phyloP scores from a whole-genome alignment of 2,329 filamentous ascomycete species.

The Colletotrichum tropicicola region DNA sequence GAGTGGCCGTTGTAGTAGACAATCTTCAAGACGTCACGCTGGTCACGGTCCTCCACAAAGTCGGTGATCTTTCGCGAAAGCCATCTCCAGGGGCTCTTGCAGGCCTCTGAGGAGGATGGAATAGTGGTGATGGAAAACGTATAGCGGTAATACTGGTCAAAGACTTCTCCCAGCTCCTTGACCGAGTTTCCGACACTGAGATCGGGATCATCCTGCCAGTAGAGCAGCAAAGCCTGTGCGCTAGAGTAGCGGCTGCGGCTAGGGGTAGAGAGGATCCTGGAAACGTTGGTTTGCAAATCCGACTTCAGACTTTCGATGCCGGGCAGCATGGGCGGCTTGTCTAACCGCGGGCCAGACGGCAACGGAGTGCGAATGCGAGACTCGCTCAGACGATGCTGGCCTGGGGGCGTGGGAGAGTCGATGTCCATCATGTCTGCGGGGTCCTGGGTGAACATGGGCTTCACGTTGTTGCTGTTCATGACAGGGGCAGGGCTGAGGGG shows the following conservation, averaged over 20 bases:
- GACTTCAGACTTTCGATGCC: constrained; percentile 60
- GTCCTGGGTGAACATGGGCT: constrained; percentile 53
- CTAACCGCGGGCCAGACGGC: constrained; percentile 63
- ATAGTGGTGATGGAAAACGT: constrained; percentile 58
- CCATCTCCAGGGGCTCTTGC: constrained; percentile 62
- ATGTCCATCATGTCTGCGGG: constrained; percentile 68
- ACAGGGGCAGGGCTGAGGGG: constrained; percentile 56
- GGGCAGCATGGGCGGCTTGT: constrained; percentile 58
- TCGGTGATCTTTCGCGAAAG: constrained; percentile 59
- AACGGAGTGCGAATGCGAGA: constrained; percentile 64
- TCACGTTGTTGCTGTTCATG: constrained; percentile 43
- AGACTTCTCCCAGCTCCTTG: constrained; percentile 57
- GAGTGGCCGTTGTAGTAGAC: constrained; percentile 67
- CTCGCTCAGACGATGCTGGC: constrained; percentile 53
- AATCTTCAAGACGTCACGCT: constrained; percentile 65
- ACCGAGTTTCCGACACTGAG: constrained; percentile 43
- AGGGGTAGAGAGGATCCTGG: constrained; percentile 58
- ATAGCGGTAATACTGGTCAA: constrained; percentile 63
- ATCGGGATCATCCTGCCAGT: constrained; percentile 65
- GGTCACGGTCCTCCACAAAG: constrained; percentile 62
- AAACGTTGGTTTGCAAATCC: constrained; percentile 60
- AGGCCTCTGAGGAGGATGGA: constrained; percentile 55
- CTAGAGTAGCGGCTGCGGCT: constrained; percentile 61
- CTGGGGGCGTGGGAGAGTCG: constrained; percentile 50
- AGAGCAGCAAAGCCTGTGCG: constrained; percentile 62